phyloP scores from a whole-genome alignment of 208 protist genomes.

The Trypanosoma boissoni region DNA sequence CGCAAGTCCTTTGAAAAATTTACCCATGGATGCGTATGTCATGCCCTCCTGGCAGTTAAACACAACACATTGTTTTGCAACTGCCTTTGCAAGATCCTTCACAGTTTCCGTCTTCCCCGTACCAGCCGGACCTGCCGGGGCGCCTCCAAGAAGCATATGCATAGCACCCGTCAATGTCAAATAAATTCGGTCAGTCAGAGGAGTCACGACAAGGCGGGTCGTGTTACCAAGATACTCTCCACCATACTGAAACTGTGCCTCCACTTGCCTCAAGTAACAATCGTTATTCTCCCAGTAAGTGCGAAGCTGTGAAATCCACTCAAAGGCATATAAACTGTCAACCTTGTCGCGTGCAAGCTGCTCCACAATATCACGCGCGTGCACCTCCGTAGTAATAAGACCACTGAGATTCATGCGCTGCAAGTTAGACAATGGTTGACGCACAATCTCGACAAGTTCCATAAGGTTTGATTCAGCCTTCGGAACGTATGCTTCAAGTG shows the following conservation, averaged over 20 bases:
- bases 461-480: constrained; percentile 87
- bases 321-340: constrained; percentile 88
- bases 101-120: constrained; percentile 97
- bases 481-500: constrained; percentile 75
- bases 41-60: constrained; percentile 98
- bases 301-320: constrained; percentile 96
- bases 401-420: constrained; percentile 93
- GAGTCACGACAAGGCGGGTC: constrained; percentile 95
- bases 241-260: constrained; percentile 93
- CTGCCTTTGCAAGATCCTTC: constrained; percentile 97
- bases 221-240: constrained; percentile 97
- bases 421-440: constrained; percentile 81
- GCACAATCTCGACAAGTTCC: constrained; percentile 87
- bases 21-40: constrained; percentile 96
- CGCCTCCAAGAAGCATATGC: constrained; percentile 95
- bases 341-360: constrained; percentile 85
- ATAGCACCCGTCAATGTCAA: constrained; percentile 95
- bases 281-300: constrained; percentile 96
- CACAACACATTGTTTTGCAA: constrained; percentile 97
- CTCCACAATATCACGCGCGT: constrained; percentile 94
- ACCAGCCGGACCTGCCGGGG: constrained; percentile 90
- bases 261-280: constrained; percentile 88
- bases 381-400: constrained; percentile 96
- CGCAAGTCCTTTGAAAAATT: constrained; percentile 97
- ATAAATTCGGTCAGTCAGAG: constrained; percentile 96